Evolutionary conservation across 805 yeast species (phyloP).

Genomic region (Candida maltosa): DNA sequence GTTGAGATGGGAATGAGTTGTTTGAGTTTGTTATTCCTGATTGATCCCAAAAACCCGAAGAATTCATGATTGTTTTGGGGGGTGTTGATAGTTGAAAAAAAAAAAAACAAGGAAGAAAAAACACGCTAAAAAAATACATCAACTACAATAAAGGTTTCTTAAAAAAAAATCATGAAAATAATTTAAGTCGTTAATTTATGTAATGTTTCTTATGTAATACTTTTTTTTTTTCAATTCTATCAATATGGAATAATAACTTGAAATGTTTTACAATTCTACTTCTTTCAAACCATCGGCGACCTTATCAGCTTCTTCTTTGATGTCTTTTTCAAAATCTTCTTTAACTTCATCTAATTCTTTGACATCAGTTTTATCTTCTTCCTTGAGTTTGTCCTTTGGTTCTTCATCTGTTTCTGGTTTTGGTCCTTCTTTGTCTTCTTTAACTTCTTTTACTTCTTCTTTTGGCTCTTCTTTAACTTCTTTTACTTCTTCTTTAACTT

Average conservation of each 20-base stretch:
- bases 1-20: conserved; percentile 1
- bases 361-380: conserved; percentile 4
- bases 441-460: conserved; percentile 1
- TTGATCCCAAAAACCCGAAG: conserved; percentile 27
- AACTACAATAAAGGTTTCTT: too few species aligned
- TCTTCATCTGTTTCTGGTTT: conserved; percentile 4
- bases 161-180: too few species aligned
- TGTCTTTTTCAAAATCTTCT: background rate
- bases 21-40: conserved; percentile 4
- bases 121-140: too few species aligned
- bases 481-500: conserved; percentile 2
- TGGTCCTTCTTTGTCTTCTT: conserved; percentile 1
- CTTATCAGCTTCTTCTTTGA: background rate
- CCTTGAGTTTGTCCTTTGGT: conserved; percentile 1
- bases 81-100: too few species aligned
- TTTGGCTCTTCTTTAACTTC: conserved; percentile 4
- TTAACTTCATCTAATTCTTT: too few species aligned
- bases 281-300: conserved; percentile 11
- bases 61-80: conserved; percentile 18
- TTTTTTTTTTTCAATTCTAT: too few species aligned
- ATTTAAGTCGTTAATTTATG: too few species aligned
- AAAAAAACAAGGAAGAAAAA: too few species aligned
- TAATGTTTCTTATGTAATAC: too few species aligned
- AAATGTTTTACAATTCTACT: conserved; percentile 9
- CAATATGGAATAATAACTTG: too few species aligned